A percentile compares a stretch with the other conserved stretches of the same genome.
These are phyloP conservation scores for Wallacemonas sp. DNA, from an alignment of 208 protist species.

Conservation along the genomic window DNA sequence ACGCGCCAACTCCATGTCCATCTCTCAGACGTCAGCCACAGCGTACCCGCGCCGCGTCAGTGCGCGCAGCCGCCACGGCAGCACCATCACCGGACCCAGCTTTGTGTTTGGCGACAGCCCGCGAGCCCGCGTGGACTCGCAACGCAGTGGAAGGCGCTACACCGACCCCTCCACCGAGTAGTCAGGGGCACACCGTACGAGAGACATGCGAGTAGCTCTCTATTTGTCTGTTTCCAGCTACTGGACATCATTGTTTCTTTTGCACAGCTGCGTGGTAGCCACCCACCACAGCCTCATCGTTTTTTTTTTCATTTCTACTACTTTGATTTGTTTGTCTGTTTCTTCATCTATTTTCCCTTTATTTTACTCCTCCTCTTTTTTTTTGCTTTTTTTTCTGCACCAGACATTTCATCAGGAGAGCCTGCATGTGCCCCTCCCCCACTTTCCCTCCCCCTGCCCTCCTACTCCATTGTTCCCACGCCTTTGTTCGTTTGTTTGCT, in stretches of 20 bases:
- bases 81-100: slow-evolving; percentile 6
- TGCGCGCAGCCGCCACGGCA: slow-evolving; percentile 6
- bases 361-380: background rate
- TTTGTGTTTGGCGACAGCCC: slow-evolving; percentile 5
- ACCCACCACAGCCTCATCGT: background rate
- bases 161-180: background rate
- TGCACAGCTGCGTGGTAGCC: background rate
- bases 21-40: background rate
- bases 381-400: background rate
- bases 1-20: slow-evolving; percentile 1
- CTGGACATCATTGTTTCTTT: background rate
- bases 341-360: background rate
- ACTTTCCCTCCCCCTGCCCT: no score
- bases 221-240: no score
- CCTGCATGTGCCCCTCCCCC: no score
- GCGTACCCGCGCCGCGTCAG: background rate
- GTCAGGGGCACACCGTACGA: no score
- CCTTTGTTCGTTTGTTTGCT: background rate
- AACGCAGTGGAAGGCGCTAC: background rate
- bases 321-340: background rate
- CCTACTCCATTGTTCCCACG: no score
- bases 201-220: no score
- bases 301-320: background rate
- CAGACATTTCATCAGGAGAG: no score
- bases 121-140: background rate